Percentiles rank a stretch among this genome's conserved stretches.
Conservation (phyloP, 805 yeast species). For the Yamadazyma olivae region DNA sequence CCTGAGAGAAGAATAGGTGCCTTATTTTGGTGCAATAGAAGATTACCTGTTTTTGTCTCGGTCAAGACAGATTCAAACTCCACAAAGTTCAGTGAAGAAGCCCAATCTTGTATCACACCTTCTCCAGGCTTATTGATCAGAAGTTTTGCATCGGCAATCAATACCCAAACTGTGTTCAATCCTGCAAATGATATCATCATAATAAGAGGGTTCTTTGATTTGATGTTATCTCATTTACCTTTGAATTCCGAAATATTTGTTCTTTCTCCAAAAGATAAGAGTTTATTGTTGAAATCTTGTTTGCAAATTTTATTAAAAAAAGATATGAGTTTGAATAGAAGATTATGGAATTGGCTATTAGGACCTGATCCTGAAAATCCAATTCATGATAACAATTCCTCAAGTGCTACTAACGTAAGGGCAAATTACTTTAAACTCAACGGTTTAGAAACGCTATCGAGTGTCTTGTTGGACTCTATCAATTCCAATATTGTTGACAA, state of each 20-base stretch:
- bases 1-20: conserved; percentile 85
- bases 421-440: conserved; percentile 56
- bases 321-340: conserved; percentile 92
- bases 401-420: conserved; percentile 21
- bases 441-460: conserved; percentile 49
- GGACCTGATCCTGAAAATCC: conserved; percentile 59
- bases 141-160: conserved; percentile 68
- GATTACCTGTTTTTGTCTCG: conserved; percentile 59
- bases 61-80: conserved; percentile 19
- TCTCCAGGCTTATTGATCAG: conserved; percentile 77
- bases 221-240: conserved; percentile 65
- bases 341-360: conserved; percentile 90
- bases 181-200: conserved; percentile 57
- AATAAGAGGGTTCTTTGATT: conserved; percentile 85
- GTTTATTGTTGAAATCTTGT: conserved; percentile 57
- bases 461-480: conserved; percentile 53
- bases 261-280: conserved; percentile 49
- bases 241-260: conserved; percentile 59
- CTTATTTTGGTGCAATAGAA: conserved; percentile 64
- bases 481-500: conserved; percentile 24
- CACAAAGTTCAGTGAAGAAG: conserved; percentile 41
- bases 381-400: conserved; percentile 1
- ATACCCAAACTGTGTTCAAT: conserved; percentile 29
- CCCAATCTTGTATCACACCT: conserved; percentile 62
- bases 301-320: conserved; percentile 68